Evolutionary conservation across 2,329 filamentous ascomycete species (phyloP).

Genomic region (Aplosporella prunicola): DNA sequence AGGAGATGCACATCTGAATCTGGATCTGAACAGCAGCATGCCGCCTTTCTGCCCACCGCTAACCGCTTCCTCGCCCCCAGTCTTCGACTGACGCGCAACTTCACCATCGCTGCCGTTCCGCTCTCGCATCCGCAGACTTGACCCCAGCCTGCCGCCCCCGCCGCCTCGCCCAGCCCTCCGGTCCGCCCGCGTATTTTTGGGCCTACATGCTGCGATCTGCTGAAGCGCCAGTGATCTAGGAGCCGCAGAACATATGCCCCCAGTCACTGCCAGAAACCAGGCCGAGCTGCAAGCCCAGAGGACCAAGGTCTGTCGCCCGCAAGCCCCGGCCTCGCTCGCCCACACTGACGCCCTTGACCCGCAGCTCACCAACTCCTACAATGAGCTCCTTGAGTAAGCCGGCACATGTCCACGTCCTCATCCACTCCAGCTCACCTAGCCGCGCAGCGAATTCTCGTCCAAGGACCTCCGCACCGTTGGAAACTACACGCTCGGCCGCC

Average conservation of each 20-base stretch:
- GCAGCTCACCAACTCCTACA: conserved; percentile 93
- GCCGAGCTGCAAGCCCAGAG: conserved; percentile 50
- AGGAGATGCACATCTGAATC: conserved; percentile 10
- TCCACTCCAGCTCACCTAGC: too few relatives aligned
- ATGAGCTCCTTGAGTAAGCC: conserved; percentile 84
- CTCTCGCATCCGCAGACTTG: conserved; percentile 5
- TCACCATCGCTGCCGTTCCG: conserved; percentile 4
- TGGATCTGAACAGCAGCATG: conserved; percentile 6
- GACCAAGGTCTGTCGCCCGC: conserved; percentile 47
- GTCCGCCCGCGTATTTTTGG: conserved; percentile 2
- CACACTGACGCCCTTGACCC: conserved; percentile 6
- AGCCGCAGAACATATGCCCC: conserved; percentile 11
- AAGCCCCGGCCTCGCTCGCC: conserved; percentile 1
- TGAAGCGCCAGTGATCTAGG: not conserved
- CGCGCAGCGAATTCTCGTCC: conserved; percentile 82
- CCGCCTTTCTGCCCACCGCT: conserved; percentile 1
- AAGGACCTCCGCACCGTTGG: conserved; percentile 86
- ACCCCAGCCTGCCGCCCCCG: conserved; percentile 2
- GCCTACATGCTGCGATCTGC: conserved; percentile 8
- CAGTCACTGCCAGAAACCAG: conserved; percentile 36
- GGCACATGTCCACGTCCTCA: not conserved
- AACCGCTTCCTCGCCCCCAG: not conserved
- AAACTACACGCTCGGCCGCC: conserved; percentile 81
- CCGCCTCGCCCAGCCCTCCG: conserved; percentile 1
- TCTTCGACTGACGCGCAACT: too few relatives aligned